These are phyloP conservation scores for Biscogniauxia marginata DNA, from an alignment of 2,329 filamentous ascomycete genomes.

Conservation along the genomic window DNA sequence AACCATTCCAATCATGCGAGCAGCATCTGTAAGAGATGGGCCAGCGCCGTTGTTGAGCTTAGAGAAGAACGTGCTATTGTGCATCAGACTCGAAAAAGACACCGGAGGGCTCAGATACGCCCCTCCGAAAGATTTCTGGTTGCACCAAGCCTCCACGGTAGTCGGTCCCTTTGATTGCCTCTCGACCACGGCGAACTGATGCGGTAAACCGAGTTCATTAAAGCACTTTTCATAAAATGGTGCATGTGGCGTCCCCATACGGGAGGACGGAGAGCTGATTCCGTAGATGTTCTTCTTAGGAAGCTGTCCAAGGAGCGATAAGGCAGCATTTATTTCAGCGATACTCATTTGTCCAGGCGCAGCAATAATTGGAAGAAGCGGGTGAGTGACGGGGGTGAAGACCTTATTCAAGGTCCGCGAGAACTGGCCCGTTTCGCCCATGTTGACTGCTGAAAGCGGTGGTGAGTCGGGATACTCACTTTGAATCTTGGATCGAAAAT, in stretches of 20 bases:
- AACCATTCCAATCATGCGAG: conserved; percentile 73
- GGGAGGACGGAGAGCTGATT: conserved; percentile 69
- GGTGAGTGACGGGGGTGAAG: conserved; percentile 86
- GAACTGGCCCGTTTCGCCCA: conserved; percentile 82
- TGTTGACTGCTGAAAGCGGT: conserved; percentile 80
- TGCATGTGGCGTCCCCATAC: conserved; percentile 65
- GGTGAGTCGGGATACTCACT: conserved; percentile 66
- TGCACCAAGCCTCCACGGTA: conserved; percentile 69
- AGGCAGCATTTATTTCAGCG: conserved; percentile 77
- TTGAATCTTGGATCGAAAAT: conserved; percentile 77
- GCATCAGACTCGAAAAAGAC: conserved; percentile 58
- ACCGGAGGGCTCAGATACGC: conserved; percentile 77
- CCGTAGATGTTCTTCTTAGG: conserved; percentile 79
- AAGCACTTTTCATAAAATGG: conserved; percentile 86
- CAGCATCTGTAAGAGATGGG: conserved; percentile 69
- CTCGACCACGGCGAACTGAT: conserved; percentile 75
- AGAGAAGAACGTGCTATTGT: conserved; percentile 51
- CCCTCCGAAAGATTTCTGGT: conserved; percentile 75
- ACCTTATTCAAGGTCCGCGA: conserved; percentile 82
- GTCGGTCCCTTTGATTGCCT: conserved; percentile 62
- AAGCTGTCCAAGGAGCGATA: conserved; percentile 76
- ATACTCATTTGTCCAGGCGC: conserved; percentile 84
- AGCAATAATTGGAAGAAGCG: conserved; percentile 77
- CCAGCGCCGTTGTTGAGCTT: conserved; percentile 50
- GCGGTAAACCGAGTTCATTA: conserved; percentile 81